Percentiles rank a stretch among this genome's conserved stretches.
Conservation (phyloP, 371 early-diverging fungal genomes). For the Mortierella sp. region DNA sequence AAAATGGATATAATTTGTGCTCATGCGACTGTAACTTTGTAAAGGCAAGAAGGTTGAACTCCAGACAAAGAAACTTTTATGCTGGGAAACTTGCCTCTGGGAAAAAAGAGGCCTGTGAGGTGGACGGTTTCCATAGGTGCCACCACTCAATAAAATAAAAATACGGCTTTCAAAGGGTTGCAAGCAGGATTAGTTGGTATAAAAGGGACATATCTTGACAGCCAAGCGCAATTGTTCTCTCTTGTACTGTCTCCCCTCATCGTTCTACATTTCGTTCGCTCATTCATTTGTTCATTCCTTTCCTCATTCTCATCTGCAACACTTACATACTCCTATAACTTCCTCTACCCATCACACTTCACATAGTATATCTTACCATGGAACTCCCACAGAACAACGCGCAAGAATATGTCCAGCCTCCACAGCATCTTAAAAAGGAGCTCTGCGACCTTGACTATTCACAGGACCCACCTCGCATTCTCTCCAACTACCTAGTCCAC, state of each 20-base stretch:
- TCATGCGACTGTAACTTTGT: no score
- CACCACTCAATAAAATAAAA: no score
- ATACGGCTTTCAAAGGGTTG: no score
- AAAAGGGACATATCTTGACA: neutral
- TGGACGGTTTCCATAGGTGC: no score
- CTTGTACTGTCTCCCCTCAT: neutral
- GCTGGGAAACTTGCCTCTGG: neutral
- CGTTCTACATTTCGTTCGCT: neutral
- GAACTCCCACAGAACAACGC: slow-evolving; percentile 11
- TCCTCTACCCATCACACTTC: neutral
- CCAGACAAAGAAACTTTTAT: no score
- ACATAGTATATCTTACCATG: slow-evolving; percentile 7
- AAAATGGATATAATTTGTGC: no score
- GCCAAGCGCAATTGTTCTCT: neutral
- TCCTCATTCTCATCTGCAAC: neutral
- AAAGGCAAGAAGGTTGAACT: no score
- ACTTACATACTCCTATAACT: neutral
- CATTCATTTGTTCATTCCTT: neutral
- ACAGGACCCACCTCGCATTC: slow-evolving; percentile 36
- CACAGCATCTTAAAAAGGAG: slow-evolving; percentile 29
- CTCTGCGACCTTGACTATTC: slow-evolving; percentile 36
- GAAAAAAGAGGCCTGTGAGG: neutral
- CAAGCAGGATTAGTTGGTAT: no score
- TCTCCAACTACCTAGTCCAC: slow-evolving; percentile 58
- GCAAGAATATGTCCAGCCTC: slow-evolving; percentile 15